A percentile compares a stretch with the other conserved stretches of the same genome.
These are phyloP conservation scores for Alternaria panax DNA, from an alignment of 2,329 filamentous ascomycete species.

Conservation along the genomic window DNA sequence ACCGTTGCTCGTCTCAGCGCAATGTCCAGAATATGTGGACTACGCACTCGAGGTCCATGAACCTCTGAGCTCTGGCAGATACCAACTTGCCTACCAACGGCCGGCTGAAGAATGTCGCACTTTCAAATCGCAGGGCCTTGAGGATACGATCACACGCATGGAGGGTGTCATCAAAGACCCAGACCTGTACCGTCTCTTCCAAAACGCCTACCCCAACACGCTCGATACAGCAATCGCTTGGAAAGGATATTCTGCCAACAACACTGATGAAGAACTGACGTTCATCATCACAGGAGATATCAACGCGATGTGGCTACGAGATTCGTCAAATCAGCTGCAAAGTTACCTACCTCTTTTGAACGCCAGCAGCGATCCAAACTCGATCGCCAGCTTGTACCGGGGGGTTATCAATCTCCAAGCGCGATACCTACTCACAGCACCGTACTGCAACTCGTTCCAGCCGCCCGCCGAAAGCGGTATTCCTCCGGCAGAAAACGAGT, in stretches of 20 bases:
- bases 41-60: slow-evolving; percentile 53
- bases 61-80: slow-evolving; percentile 54
- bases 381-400: slow-evolving; percentile 71
- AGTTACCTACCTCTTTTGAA: slow-evolving; percentile 70
- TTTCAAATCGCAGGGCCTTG: slow-evolving; percentile 55
- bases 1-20: slow-evolving; percentile 38
- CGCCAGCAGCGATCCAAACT: slow-evolving; percentile 61
- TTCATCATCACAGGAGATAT: slow-evolving; percentile 67
- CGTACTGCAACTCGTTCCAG: slow-evolving; percentile 63
- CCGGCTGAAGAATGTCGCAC: slow-evolving; percentile 56
- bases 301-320: slow-evolving; percentile 63
- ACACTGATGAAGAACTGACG: slow-evolving; percentile 68
- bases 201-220: slow-evolving; percentile 77
- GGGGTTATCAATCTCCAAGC: slow-evolving; percentile 76
- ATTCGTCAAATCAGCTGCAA: slow-evolving; percentile 73
- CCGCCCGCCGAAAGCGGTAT: slow-evolving; percentile 59
- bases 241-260: slow-evolving; percentile 67
- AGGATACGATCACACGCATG: slow-evolving; percentile 49
- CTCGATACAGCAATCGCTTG: slow-evolving; percentile 76
- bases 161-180: slow-evolving; percentile 54
- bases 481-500: slow-evolving; percentile 48
- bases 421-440: slow-evolving; percentile 69
- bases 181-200: slow-evolving; percentile 74
- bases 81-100: slow-evolving; percentile 56
- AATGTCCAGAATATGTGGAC: slow-evolving; percentile 56